Evolutionary conservation across 2,329 filamentous ascomycete species (phyloP), one percentile per base, ranked within the genome.

Genomic region (Fonsecaea nubica): DNA sequence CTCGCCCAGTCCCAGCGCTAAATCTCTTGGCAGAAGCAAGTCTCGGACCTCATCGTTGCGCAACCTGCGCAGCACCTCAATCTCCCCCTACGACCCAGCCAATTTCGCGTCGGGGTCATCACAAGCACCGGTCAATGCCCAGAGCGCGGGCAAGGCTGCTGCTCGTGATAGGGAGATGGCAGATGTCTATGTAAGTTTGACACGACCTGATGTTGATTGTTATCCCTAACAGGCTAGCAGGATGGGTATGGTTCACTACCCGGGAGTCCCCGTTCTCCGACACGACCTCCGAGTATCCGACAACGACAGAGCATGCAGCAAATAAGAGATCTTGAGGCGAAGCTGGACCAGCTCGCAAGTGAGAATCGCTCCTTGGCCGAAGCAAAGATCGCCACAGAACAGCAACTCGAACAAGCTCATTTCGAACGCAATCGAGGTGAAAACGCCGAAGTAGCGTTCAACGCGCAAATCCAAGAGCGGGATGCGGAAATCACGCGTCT

Each of bases 291-390:
- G 76, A 97, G 93, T 83, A 91, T 99, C 87, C 93, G 94, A 74
- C 93, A 94, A 77, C 92, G 94, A 76, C 95, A 97, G 80, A 98
- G 94, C 85, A 94, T 98, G 89, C 94, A 98, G 81, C 89, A 94
- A 62, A 89, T 98, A 68, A 81, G 86, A 76, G 94, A 99, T 75
- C 89, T 99, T 76, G 93, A 98, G 82, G 85, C 87, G 67, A 88
- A 87, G 75, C 86, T 99, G 74, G 92, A 97, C 73, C 90, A 94
- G 78, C 84, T 99, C 71, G 83, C 90, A 48, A 88, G 90, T 25
- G 94, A 99, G 77, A 98, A 98, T 76, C 89, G 90, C 64, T 82
- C 88, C 69, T 87, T 99, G 33, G 85, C 87, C 72, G 90, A 93
- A 57, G 90, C 91, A 54, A 90, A 90, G 73, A 79, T 85, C 61